These are phyloP conservation scores for Rostrohypoxylon terebratum DNA, from an alignment of 495 filamentous ascomycete genomes.

Conservation along the genomic window DNA sequence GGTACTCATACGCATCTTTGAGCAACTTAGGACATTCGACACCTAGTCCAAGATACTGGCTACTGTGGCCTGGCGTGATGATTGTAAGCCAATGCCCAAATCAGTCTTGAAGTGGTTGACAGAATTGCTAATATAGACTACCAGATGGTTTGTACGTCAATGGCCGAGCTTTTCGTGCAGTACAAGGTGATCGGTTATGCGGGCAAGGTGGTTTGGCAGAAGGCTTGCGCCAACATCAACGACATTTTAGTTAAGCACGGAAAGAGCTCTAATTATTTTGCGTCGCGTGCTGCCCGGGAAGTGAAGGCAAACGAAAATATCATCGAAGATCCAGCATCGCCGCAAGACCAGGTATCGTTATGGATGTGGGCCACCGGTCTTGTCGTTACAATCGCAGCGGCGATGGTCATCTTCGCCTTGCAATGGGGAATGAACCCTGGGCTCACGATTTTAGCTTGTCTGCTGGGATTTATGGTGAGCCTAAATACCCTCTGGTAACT, in stretches of 20 bases:
- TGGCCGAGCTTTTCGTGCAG: conserved; percentile 71
- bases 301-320: conserved; percentile 49
- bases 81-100: conserved; percentile 31
- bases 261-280: conserved; percentile 61
- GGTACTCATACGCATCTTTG: conserved; percentile 64
- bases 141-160: conserved; percentile 68
- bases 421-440: conserved; percentile 72
- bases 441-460: conserved; percentile 68
- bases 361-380: conserved; percentile 72
- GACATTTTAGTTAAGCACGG: conserved; percentile 52
- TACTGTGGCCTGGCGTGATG: conserved; percentile 75
- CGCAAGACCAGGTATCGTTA: conserved; percentile 67
- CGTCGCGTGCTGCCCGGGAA: conserved; percentile 53
- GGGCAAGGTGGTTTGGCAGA: conserved; percentile 62
- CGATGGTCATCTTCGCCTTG: conserved; percentile 68
- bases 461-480: conserved; percentile 68
- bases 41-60: conserved; percentile 73
- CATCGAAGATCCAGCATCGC: conserved; percentile 64
- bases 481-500: too few relatives aligned
- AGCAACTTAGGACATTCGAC: conserved; percentile 57
- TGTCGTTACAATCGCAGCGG: conserved; percentile 62
- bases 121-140: too few relatives aligned
- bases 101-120: too few relatives aligned
- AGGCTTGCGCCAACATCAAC: conserved; percentile 59
- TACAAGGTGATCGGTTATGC: conserved; percentile 69